Evolutionary conservation across 257 asterid species (phyloP).

Genomic region (Scutellaria baicalensis): DNA sequence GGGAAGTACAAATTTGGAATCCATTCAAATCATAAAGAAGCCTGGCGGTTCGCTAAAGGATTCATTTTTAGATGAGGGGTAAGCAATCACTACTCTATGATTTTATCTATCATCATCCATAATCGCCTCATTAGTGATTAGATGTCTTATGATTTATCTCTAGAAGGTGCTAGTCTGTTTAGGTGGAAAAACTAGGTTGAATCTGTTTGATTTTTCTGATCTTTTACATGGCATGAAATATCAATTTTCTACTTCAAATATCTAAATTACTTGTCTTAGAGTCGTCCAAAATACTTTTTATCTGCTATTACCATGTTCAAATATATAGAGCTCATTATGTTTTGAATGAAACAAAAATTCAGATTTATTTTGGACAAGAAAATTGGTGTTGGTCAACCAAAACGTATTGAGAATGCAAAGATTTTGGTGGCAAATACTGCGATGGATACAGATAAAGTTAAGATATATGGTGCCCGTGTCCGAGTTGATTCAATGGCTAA

Average conservation of each 20-base stretch:
- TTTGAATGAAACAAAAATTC: constrained; percentile 4
- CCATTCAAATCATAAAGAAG: constrained; percentile 90
- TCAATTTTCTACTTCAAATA: background rate
- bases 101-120: background rate
- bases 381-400: constrained; percentile 97
- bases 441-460: constrained; percentile 98
- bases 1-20: constrained; percentile 94
- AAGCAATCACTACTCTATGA: constrained; percentile 6
- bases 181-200: background rate
- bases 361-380: constrained; percentile 95
- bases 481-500: constrained; percentile 99
- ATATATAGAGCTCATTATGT: background rate
- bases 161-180: background rate
- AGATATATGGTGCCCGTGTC: constrained; percentile 96
- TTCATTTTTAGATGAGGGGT: constrained; percentile 92
- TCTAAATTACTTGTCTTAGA: background rate
- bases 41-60: constrained; percentile 88
- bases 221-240: background rate
- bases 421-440: constrained; percentile 97
- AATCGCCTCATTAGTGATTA: background rate
- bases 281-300: background rate
- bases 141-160: background rate
- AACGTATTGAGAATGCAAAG: constrained; percentile 91
- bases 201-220: background rate
- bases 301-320: background rate